Percentiles rank a stretch among this genome's conserved stretches.
Conservation (phyloP, 1,284 basidiomycete species). For the Papiliotrema laurentii region DNA sequence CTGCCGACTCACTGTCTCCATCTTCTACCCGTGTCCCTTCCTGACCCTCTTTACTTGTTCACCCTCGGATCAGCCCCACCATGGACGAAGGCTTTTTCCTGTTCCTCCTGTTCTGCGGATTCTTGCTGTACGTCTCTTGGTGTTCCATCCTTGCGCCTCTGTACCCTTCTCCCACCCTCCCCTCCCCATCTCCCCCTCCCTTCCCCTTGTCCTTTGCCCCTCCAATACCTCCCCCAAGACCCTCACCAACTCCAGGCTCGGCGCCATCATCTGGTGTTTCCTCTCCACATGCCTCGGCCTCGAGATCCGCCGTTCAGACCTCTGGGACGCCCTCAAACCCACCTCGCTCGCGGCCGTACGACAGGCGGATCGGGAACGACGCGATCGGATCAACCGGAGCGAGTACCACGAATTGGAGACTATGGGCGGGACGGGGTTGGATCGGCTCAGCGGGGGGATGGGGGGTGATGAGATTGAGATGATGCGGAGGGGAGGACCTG, state of each 20-base stretch:
- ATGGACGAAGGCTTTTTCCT: constrained; percentile 42
- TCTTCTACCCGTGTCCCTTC: too few species aligned
- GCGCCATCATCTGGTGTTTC: constrained; percentile 42
- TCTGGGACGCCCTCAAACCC: constrained; percentile 30
- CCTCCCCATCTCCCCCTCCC: neutral
- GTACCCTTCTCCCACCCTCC: neutral
- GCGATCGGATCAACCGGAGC: neutral
- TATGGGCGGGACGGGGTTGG: constrained; percentile 3
- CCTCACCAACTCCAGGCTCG: constrained; percentile 17
- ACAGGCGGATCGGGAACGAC: constrained; percentile 2
- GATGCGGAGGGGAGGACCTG: constrained; percentile 18
- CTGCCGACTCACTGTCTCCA: too few species aligned
- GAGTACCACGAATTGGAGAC: constrained; percentile 24
- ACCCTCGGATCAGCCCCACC: too few species aligned
- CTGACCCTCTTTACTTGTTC: too few species aligned
- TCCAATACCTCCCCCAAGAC: too few species aligned
- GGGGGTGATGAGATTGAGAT: constrained; percentile 27
- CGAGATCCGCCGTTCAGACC: constrained; percentile 33
- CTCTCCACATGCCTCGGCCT: constrained; percentile 43
- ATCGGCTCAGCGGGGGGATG: constrained; percentile 7
- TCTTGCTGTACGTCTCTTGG: constrained; percentile 28
- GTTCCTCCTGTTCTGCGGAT: constrained; percentile 28
- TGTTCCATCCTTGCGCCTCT: neutral
- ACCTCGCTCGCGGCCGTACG: constrained; percentile 9
- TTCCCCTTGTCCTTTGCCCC: neutral